Base-by-base conservation (phyloP, 768 basidiomycete species). In the Termitomyces sp. region DNA sequence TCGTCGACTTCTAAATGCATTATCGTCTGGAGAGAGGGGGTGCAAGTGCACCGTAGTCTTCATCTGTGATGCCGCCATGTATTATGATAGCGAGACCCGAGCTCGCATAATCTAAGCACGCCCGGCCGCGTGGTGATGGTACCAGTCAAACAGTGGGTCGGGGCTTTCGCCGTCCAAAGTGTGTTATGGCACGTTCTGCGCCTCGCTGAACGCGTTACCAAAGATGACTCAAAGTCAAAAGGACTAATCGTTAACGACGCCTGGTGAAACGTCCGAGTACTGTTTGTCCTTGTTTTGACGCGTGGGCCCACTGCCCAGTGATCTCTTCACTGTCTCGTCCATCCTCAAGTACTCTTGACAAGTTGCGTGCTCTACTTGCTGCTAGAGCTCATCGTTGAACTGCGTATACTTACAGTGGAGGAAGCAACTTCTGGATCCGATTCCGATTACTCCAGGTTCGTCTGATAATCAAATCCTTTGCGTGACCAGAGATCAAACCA, bases 401-500 rank as follows among this genome's bases (percentile, higher is more conserved):
- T 53, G 14, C 17, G 23, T 46, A 21, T 48, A 45, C 35, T n/a
- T 25, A 32, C 21, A 86, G 88, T 91, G 86, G 90, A 91, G 65
- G 90, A 91, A 60, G 76, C 84, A n/a, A 91, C 90, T 37, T 89
- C 93, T 3, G 94, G 93, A 46, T 95, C 94, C 14, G 94, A 96
- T 68, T 94, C 92, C 32, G 94, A 96, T 68, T 96, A 97, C 70
- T 92, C 94, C 59, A 96, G 93, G 94, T 95, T 64, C 68, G 86
- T 49, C 35, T 50, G 19, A 52, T 69, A 39, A 52, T 56, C 35
- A 43, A 27, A 49, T 55, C 17, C 34, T 28, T 57, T 23, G 53
- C 43, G 43, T 42, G 27, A 25, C 47, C 17, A n/a, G 9, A 40
- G 35, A 52, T 64, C 61, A 55, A 39, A 62, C 59, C 37, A 53